Conservation (phyloP, 768 basidiomycete genomes). For the Rhodosporidiobolus odoratus region DNA sequence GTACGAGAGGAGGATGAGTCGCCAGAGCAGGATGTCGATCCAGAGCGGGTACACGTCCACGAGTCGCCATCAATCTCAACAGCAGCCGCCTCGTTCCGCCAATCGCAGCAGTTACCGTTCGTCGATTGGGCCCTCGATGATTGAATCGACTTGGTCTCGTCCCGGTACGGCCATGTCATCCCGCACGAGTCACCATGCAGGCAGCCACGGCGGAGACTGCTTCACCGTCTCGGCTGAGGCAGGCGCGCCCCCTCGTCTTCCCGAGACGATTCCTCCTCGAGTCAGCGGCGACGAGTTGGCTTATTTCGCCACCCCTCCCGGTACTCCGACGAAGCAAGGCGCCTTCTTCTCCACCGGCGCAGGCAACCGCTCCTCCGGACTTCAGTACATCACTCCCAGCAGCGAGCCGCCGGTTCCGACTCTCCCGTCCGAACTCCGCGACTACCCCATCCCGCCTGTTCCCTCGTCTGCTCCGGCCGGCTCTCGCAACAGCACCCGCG, state of each 20-base stretch:
- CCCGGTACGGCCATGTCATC: constrained; percentile 16
- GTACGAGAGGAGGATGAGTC: constrained; percentile 24
- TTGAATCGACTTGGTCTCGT: constrained; percentile 21
- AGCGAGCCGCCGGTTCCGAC: constrained; percentile 20
- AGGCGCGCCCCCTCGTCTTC: not conserved
- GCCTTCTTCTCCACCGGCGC: not conserved
- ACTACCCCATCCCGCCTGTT: not conserved
- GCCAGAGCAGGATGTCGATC: not conserved
- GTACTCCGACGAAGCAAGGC: constrained; percentile 7
- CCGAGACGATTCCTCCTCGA: constrained; percentile 1
- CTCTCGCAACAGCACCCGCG: constrained; percentile 7
- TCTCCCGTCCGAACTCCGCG: constrained; percentile 14
- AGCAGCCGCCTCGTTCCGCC: not conserved
- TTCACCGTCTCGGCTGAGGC: constrained; percentile 8
- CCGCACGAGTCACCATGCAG: constrained; percentile 11
- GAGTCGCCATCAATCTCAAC: not conserved
- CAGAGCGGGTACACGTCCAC: constrained; percentile 2
- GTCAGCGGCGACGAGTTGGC: constrained; percentile 21
- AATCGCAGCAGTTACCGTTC: constrained; percentile 16
- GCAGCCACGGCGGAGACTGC: not conserved
- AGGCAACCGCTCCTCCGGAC: not conserved
- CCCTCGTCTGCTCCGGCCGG: not conserved
- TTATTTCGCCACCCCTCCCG: constrained; percentile 22
- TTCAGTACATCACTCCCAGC: not conserved
- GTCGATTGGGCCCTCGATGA: constrained; percentile 6